Evolutionary conservation across 192 early-diverging fungal genomes (phyloP), one percentile per base, ranked within the genome.

Genomic region (Coemansia sp.): DNA sequence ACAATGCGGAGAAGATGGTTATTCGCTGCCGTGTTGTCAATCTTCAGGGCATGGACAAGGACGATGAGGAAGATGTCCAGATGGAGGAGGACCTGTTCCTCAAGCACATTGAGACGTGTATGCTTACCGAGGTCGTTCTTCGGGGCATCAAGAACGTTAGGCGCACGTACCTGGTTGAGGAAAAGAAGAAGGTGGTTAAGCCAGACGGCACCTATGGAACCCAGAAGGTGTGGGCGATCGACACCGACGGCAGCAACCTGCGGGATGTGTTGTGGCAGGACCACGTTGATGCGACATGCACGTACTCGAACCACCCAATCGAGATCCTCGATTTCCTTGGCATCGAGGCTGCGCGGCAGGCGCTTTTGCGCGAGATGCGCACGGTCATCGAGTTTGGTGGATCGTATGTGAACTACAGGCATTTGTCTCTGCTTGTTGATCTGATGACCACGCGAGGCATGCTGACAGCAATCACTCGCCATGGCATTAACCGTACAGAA

Each of bases 381-480:
- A 86, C 86, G 60, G 95, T 99, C 61, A 95, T 99, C 69, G 90
- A 97, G 85, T 92, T 91, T 64, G 94, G 94, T 60, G 93, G 93
- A 72, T 95, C 93, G 40, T 98, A 97, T 86, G 95, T 99, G 65
- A 99, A 99, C 84, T 97, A 98, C 79, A 89, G 97, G 54, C 97
- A 99, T 67, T 79, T 99, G 82, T 89, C 95, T 23, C 81, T 98
- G 73, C 88, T 99, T 59, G 91, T 91, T 52, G 97, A 99, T 80
- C 90, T 94, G 35, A 99, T 99, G 97, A 96, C 94, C 9, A 88
- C 93, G 36, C 87, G 91, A 25, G 97, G 97, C 53, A 82, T 87
- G 52, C 73, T 99, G 67, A 98, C 96, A 87, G 92, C 97, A 25
- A 99, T 99, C 70, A 95, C 95, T 3, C 91, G 97, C 54, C 95